Conservation (phyloP, 257 asterid species). For the Solanum chilense region DNA sequence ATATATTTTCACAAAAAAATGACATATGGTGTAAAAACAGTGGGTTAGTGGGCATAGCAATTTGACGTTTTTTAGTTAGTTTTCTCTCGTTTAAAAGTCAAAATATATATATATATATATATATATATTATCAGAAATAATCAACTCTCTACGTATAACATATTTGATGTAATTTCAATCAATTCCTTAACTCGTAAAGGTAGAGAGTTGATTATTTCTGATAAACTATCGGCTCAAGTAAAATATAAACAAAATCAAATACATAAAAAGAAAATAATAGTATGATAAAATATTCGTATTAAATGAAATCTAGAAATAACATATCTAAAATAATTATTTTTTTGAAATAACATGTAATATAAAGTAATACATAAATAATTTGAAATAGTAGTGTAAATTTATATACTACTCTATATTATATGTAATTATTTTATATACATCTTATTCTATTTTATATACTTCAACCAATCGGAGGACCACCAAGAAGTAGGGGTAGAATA, state of each 20-base stretch:
- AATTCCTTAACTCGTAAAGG: rapidly evolving
- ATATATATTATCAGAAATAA: too few species aligned
- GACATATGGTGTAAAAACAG: neutral
- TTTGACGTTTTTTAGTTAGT: neutral
- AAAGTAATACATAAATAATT: neutral
- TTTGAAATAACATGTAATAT: neutral
- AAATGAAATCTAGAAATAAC: neutral
- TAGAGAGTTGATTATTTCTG: neutral
- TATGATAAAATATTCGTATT: neutral
- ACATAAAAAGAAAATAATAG: rapidly evolving
- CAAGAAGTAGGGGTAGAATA: neutral
- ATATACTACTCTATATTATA: too few species aligned
- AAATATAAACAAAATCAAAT: neutral
- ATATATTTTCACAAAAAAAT: neutral
- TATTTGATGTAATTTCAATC: too few species aligned
- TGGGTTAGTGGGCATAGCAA: neutral
- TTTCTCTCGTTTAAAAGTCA: neutral
- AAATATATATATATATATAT: too few species aligned
- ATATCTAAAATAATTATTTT: too few species aligned
- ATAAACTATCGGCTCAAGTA: neutral
- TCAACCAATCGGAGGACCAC: neutral
- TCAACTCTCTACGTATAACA: too few species aligned
- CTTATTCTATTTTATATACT: neutral
- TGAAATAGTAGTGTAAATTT: neutral
- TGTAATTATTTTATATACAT: neutral